Percentiles rank a stretch among this genome's conserved stretches.
phyloP scores from a whole-genome alignment of 1,139 yeast species.

The Pichia sp. region DNA sequence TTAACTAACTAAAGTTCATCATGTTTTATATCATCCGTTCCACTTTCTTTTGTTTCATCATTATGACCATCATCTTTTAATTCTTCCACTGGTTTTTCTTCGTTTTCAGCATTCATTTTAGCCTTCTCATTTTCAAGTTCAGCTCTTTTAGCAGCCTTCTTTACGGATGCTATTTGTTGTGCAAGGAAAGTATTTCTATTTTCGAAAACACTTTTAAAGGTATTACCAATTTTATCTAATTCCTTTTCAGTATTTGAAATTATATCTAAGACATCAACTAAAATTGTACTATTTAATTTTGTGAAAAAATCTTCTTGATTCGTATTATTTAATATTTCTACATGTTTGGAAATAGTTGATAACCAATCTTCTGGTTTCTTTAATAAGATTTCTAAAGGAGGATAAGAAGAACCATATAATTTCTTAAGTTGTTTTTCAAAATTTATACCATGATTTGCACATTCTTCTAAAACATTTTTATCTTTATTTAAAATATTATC shows the following conservation, averaged over 20 bases:
- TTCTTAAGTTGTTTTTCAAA: conserved; percentile 32
- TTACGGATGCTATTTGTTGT: not conserved
- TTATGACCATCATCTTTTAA: conserved; percentile 4
- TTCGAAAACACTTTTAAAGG: not conserved
- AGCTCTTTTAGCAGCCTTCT: conserved; percentile 13
- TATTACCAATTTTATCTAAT: not conserved
- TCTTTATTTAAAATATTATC: conserved; percentile 3
- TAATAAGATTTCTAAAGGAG: conserved; percentile 32
- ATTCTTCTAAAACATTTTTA: conserved; percentile 33
- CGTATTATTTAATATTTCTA: not conserved
- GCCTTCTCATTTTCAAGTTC: conserved; percentile 22
- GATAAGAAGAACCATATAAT: conserved; percentile 4
- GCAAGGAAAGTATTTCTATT: not conserved
- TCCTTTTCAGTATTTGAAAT: not conserved
- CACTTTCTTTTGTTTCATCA: not conserved
- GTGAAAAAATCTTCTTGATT: not conserved
- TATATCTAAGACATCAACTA: not conserved
- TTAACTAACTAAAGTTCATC: not conserved
- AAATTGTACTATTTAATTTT: not conserved
- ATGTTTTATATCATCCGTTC: not conserved
- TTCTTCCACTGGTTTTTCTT: conserved; percentile 7
- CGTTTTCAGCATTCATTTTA: conserved; percentile 14
- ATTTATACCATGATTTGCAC: conserved; percentile 38
- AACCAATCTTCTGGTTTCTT: conserved; percentile 35
- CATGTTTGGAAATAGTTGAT: conserved; percentile 31